Evolutionary conservation across 140 eudicot genomes (phyloP), one percentile per base, ranked within the genome.

Genomic region (Eryngium alpinum): DNA sequence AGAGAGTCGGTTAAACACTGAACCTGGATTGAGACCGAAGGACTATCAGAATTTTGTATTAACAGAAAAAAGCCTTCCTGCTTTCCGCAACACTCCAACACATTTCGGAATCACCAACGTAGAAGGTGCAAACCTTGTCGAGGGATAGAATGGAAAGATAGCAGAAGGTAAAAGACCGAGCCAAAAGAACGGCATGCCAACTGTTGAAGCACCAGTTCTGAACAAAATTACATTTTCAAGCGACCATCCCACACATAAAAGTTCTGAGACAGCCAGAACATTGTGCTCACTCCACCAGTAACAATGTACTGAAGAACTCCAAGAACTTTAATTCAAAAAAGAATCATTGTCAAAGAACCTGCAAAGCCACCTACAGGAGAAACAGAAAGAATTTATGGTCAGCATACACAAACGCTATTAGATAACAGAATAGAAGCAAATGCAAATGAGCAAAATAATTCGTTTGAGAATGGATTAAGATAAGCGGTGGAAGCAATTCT

Each of bases 361-460:
- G 25, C 22, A 77, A 27, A 46, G 78, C 75, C 73, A 65, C 65
- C 77, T 38, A 74, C 17, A 43, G 56, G 25, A 44, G 50, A 43
- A 32, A 71, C 44, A 0, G 84, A 82, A 57, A 31, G 88, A 25
- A 79, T 81, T 22, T 59, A 33, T 62, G 78, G 76, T 9, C 63
- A 59, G 19, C 65, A 75, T 73, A 80, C 77, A 63, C 71, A 59
- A 31, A 71, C 44, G 5, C 11, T 51, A 70, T 43, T 76, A 24
- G 86, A 71, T 78, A 84, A 73, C 74, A 66, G 52, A 27, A 24
- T 15, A 33, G 88, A 84, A 84, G 87, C 84, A 59, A 86, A 77
- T 79, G 85, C 86, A 65, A 85, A 81, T 72, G 89, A 87, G 81
- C 83, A 75, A 75, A 84, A 66, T 24, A 6, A 60, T n/a, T 78